Evolutionary conservation across 192 early-diverging fungal genomes (phyloP).

Genomic region (Kickxella alabastrina): DNA sequence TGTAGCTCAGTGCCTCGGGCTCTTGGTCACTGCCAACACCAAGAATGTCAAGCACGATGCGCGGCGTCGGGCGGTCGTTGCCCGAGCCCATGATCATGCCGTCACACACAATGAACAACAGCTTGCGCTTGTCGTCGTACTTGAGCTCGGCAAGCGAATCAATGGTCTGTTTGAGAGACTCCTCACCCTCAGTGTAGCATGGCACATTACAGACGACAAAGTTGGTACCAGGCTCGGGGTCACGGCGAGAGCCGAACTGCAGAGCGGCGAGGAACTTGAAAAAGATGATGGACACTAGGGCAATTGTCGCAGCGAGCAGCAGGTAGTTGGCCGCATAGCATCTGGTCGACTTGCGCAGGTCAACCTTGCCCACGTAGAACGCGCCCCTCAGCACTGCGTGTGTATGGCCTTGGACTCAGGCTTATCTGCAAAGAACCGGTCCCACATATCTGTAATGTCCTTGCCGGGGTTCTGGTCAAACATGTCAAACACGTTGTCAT

Average conservation of each 20-base stretch:
- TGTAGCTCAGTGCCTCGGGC: constrained; percentile 81
- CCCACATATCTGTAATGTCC: constrained; percentile 62
- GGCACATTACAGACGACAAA: constrained; percentile 94
- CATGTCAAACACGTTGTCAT: constrained; percentile 56
- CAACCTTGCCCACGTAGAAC: constrained; percentile 84
- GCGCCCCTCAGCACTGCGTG: constrained; percentile 75
- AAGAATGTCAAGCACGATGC: constrained; percentile 94
- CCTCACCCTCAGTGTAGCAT: constrained; percentile 97
- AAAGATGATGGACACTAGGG: constrained; percentile 79
- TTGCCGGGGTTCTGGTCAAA: constrained; percentile 61
- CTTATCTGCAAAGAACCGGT: constrained; percentile 51
- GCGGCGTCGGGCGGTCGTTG: constrained; percentile 93
- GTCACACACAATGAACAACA: constrained; percentile 93
- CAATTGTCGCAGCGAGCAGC: constrained; percentile 70
- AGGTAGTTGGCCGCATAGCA: constrained; percentile 85
- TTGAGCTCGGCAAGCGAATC: constrained; percentile 86
- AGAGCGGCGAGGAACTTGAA: constrained; percentile 97
- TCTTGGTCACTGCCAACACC: constrained; percentile 81
- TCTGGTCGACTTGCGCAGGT: constrained; percentile 71
- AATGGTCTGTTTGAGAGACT: constrained; percentile 85
- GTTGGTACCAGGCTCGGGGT: constrained; percentile 79
- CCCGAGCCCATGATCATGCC: constrained; percentile 97
- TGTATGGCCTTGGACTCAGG: constrained; percentile 49
- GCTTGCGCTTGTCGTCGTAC: constrained; percentile 98
- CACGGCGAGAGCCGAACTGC: constrained; percentile 70